Percentiles rank a stretch among this genome's conserved stretches.
These are phyloP conservation scores for Yamagishiella unicocca DNA, from an alignment of 139 green algal genomes.

Conservation along the genomic window DNA sequence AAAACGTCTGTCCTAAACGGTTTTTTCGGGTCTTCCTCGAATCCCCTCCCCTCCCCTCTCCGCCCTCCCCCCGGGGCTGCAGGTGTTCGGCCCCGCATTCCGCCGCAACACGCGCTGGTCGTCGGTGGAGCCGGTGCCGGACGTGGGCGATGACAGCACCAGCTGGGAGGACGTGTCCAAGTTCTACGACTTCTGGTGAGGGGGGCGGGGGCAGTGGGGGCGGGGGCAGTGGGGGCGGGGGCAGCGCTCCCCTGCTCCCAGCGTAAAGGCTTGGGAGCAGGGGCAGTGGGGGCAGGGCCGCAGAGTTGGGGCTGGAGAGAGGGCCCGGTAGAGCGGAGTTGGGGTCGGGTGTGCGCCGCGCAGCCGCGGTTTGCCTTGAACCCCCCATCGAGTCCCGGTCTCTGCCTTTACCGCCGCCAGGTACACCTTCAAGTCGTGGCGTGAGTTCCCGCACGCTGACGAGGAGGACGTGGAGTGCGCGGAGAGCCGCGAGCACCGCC, in stretches of 20 bases:
- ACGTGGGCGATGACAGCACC: slow-evolving; percentile 77
- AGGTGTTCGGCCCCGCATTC: slow-evolving; percentile 95
- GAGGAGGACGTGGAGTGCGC: slow-evolving; percentile 94
- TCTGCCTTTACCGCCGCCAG: too few species aligned
- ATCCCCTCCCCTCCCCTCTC: too few species aligned
- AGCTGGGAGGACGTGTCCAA: slow-evolving; percentile 75
- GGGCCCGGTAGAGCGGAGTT: too few species aligned
- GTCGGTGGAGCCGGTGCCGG: slow-evolving; percentile 75
- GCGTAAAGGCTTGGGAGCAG: too few species aligned
- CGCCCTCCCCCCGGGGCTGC: background rate
- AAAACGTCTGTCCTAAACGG: too few species aligned
- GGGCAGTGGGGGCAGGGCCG: too few species aligned
- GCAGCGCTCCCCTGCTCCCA: background rate
- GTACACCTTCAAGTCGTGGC: slow-evolving; percentile 81
- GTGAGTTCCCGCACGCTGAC: slow-evolving; percentile 96
- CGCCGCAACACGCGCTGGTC: slow-evolving; percentile 91
- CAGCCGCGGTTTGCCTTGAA: too few species aligned
- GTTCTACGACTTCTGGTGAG: slow-evolving; percentile 98
- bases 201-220: background rate
- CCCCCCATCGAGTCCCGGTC: too few species aligned
- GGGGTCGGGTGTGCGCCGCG: too few species aligned
- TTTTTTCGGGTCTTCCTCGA: too few species aligned
- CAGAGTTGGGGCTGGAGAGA: too few species aligned
- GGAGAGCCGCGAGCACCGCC: slow-evolving; percentile 86
- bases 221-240: background rate